phyloP scores from a whole-genome alignment of 2,329 filamentous ascomycete species.

The Scedosporium apiospermum region DNA sequence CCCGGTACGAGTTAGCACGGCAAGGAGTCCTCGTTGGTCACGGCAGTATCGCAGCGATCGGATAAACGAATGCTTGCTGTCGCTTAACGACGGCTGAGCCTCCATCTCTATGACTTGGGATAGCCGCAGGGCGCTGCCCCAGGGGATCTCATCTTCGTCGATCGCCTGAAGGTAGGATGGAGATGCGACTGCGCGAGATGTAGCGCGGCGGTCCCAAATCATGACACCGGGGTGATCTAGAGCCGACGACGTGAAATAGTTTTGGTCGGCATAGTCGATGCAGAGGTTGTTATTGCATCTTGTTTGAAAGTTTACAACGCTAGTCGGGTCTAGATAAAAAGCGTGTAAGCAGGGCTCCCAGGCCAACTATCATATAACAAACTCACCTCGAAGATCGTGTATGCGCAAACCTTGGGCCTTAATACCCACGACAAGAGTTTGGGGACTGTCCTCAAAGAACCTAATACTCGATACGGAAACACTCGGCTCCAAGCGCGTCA shows the following conservation, averaged over 20 bases:
- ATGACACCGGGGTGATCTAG: slow-evolving; percentile 65
- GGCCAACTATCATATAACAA: not conserved
- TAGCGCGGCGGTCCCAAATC: slow-evolving; percentile 69
- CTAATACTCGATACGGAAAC: slow-evolving; percentile 75
- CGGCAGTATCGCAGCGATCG: slow-evolving; percentile 54
- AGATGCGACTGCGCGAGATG: slow-evolving; percentile 41
- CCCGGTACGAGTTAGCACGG: slow-evolving; percentile 51
- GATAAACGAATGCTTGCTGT: slow-evolving; percentile 51
- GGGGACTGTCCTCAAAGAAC: slow-evolving; percentile 70
- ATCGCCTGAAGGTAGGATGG: slow-evolving; percentile 46
- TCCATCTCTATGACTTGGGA: slow-evolving; percentile 48
- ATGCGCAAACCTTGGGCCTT: slow-evolving; percentile 66
- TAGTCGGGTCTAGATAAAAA: slow-evolving; percentile 35
- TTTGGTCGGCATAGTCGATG: slow-evolving; percentile 70
- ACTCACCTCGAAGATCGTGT: slow-evolving; percentile 66
- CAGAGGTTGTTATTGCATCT: slow-evolving; percentile 63
- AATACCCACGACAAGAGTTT: slow-evolving; percentile 66
- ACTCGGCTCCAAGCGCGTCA: slow-evolving; percentile 50
- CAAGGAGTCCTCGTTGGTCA: slow-evolving; percentile 51
- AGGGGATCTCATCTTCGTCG: slow-evolving; percentile 51
- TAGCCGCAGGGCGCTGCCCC: slow-evolving; percentile 51
- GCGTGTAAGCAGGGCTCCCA: slow-evolving; percentile 11
- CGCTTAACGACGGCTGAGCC: slow-evolving; percentile 35
- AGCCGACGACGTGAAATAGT: slow-evolving; percentile 76
- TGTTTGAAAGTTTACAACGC: slow-evolving; percentile 51